A percentile compares a stretch with the other conserved stretches of the same genome.
Conservation (phyloP, 148 eudicot species). For the Gaultheria prostrata region DNA sequence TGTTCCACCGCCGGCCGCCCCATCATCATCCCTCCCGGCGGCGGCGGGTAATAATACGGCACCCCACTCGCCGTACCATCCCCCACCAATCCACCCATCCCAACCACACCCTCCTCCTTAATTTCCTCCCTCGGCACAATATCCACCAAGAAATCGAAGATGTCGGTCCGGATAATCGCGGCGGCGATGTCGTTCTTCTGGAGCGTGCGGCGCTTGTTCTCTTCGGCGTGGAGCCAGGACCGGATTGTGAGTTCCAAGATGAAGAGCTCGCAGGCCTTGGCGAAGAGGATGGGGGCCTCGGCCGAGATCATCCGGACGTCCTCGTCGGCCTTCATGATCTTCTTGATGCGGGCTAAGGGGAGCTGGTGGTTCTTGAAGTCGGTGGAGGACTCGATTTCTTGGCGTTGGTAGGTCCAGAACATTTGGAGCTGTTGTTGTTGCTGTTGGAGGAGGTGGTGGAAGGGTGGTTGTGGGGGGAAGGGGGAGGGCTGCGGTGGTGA, state of each 20-base stretch:
- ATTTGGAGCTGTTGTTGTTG: slow-evolving; percentile 81
- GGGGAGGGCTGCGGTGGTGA: slow-evolving; percentile 13
- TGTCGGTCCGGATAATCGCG: slow-evolving; percentile 69
- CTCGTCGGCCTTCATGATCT: slow-evolving; percentile 87
- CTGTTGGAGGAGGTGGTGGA: slow-evolving; percentile 70
- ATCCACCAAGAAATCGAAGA: slow-evolving; percentile 73
- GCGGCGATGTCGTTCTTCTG: slow-evolving; percentile 88
- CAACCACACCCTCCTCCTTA: neutral
- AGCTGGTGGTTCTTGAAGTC: slow-evolving; percentile 85
- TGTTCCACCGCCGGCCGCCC: slow-evolving; percentile 48
- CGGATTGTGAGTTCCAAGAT: slow-evolving; percentile 74
- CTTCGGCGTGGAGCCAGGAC: slow-evolving; percentile 84
- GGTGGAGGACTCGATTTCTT: slow-evolving; percentile 62
- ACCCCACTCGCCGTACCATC: slow-evolving; percentile 53
- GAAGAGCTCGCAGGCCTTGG: slow-evolving; percentile 82
- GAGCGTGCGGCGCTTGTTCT: slow-evolving; percentile 68
- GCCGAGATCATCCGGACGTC: slow-evolving; percentile 88
- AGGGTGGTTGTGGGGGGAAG: slow-evolving; percentile 38
- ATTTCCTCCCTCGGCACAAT: slow-evolving; percentile 73
- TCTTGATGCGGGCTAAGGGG: slow-evolving; percentile 71
- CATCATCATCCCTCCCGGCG: slow-evolving; percentile 33
- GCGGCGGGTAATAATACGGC: slow-evolving; percentile 60
- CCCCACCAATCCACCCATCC: neutral
- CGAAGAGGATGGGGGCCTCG: slow-evolving; percentile 71
- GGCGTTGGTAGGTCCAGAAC: slow-evolving; percentile 81